Evolutionary conservation across 78 protist species (phyloP).

Genomic region (Cavenderia fasciculata): DNA sequence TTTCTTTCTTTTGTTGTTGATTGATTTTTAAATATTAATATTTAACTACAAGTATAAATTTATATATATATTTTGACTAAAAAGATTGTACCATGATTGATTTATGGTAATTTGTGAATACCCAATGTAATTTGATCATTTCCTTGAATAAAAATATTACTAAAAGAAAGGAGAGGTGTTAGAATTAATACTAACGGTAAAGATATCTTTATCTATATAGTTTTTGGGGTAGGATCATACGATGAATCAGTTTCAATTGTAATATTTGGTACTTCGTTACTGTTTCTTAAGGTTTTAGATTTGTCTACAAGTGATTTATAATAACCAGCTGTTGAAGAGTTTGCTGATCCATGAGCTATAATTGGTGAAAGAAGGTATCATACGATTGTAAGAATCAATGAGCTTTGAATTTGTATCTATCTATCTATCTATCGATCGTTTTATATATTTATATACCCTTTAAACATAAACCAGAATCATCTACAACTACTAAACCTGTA

Average conservation of each 20-base stretch:
- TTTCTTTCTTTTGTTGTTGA: too few relatives aligned
- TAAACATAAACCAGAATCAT: slow-evolving; percentile 50
- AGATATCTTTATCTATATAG: neutral
- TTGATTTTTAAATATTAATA: too few relatives aligned
- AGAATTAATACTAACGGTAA: neutral
- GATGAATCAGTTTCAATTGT: slow-evolving; percentile 55
- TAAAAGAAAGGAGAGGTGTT: neutral
- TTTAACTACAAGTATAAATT: too few relatives aligned
- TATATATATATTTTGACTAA: too few relatives aligned
- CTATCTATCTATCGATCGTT: too few relatives aligned
- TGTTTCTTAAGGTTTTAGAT: neutral
- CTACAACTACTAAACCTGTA: slow-evolving; percentile 15
- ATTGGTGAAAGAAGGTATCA: neutral
- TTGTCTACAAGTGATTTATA: slow-evolving; percentile 48
- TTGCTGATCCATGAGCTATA: slow-evolving; percentile 23
- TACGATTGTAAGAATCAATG: neutral
- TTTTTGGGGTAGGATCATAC: slow-evolving; percentile 5
- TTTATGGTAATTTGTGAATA: slow-evolving; percentile 47
- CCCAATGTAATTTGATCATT: slow-evolving; percentile 38
- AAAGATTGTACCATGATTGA: too few relatives aligned
- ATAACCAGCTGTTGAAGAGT: slow-evolving; percentile 28
- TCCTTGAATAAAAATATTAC: slow-evolving; percentile 61
- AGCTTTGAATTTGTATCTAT: neutral
- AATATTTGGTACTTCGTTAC: slow-evolving; percentile 9
- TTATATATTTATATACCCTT: slow-evolving; percentile 21